These are phyloP conservation scores for Tetradesmus obliquus DNA, from an alignment of 139 green algal genomes.

Conservation along the genomic window DNA sequence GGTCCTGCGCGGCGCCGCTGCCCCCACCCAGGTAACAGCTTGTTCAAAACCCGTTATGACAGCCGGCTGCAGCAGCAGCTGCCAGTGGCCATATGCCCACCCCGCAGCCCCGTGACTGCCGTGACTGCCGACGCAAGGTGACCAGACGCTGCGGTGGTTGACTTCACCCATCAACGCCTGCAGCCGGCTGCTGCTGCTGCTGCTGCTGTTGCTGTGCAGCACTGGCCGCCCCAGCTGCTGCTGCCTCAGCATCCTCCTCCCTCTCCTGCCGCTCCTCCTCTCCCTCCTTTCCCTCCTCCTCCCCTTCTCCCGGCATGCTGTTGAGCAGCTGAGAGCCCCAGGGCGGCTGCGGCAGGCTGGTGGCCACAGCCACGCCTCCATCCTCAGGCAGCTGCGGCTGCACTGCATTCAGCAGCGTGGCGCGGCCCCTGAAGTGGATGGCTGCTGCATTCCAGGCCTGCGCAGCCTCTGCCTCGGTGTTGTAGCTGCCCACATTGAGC, in stretches of 20 bases:
- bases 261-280: background rate
- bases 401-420: conserved; percentile 32
- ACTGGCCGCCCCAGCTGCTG: background rate
- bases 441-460: conserved; percentile 46
- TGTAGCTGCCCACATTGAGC: conserved; percentile 39
- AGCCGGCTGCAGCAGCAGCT: no score
- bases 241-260: background rate
- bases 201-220: background rate
- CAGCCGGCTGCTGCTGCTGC: background rate
- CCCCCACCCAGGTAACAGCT: no score
- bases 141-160: no score
- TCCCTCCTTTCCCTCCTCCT: conserved; percentile 1
- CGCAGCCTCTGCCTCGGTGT: conserved; percentile 37
- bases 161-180: background rate
- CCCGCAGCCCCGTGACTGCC: no score
- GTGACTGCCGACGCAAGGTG: no score
- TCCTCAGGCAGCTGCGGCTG: conserved; percentile 32
- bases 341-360: conserved; percentile 8
- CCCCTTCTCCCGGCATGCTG: background rate
- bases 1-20: no score
- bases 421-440: conserved; percentile 40
- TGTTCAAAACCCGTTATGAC: no score
- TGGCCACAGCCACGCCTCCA: conserved; percentile 11
- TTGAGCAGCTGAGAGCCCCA: conserved; percentile 24
- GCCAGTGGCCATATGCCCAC: no score